Conservation (phyloP, 371 early-diverging fungal species). For the Encephalitozoon hellem region DNA sequence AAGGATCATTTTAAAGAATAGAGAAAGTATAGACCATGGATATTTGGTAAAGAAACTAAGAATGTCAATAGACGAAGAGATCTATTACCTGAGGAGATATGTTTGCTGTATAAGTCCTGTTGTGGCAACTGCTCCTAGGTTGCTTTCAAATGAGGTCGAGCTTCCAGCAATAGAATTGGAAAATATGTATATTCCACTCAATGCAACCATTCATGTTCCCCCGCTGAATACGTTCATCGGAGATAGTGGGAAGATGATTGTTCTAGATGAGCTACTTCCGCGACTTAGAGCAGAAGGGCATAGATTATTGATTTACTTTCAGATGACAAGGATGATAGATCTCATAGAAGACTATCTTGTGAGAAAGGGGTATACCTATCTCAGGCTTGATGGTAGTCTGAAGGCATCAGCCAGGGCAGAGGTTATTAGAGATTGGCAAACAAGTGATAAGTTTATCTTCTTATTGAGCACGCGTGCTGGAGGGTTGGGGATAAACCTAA, state of each 20-base stretch:
- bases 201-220: slow-evolving; percentile 54
- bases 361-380: slow-evolving; percentile 62
- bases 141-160: neutral
- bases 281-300: slow-evolving; percentile 79
- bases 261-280: slow-evolving; percentile 73
- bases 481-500: slow-evolving; percentile 61
- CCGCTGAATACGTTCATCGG: slow-evolving; percentile 71
- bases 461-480: slow-evolving; percentile 73
- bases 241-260: slow-evolving; percentile 83
- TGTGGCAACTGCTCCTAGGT: neutral
- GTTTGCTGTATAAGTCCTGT: neutral
- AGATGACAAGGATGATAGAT: slow-evolving; percentile 96
- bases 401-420: slow-evolving; percentile 77
- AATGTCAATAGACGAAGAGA: neutral
- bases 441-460: slow-evolving; percentile 69
- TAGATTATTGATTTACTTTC: slow-evolving; percentile 86
- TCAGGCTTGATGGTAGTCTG: slow-evolving; percentile 87
- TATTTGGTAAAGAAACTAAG: neutral
- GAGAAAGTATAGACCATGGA: neutral
- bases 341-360: slow-evolving; percentile 68
- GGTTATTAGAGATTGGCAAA: slow-evolving; percentile 68
- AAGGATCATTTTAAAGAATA: neutral
- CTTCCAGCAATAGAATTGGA: neutral
- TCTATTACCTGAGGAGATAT: neutral
- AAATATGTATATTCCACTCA: neutral